Percentiles rank a stretch among this genome's conserved stretches.
These are phyloP conservation scores for Penicillium italicum DNA, from an alignment of 2,329 filamentous ascomycete genomes.

Conservation along the genomic window DNA sequence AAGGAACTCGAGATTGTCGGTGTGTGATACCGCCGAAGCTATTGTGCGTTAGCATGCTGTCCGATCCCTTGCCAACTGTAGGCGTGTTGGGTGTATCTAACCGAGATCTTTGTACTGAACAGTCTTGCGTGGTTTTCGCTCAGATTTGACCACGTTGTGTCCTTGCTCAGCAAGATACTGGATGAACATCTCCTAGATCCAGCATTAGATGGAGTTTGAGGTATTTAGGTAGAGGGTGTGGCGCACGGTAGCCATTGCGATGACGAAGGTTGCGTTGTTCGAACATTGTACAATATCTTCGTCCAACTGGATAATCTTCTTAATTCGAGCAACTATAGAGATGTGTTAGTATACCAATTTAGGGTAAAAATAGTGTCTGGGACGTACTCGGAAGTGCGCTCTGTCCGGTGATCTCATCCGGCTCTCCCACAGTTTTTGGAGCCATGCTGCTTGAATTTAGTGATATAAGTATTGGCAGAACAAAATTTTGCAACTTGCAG, in stretches of 20 bases:
- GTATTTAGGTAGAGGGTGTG: constrained; percentile 6
- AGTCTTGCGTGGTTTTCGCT: constrained; percentile 86
- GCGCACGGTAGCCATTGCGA: constrained; percentile 79
- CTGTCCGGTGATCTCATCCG: constrained; percentile 79
- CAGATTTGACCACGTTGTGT: constrained; percentile 82
- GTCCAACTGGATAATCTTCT: constrained; percentile 90
- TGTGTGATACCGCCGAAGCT: constrained; percentile 81
- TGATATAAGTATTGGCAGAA: background rate
- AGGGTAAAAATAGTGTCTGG: background rate
- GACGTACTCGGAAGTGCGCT: constrained; percentile 77
- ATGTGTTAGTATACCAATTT: constrained; percentile 5
- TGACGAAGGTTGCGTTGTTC: constrained; percentile 90
- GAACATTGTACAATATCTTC: constrained; percentile 82
- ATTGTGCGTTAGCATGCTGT: constrained; percentile 12
- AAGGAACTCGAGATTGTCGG: constrained; percentile 93
- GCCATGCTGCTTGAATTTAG: constrained; percentile 60
- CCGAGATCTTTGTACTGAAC: constrained; percentile 94
- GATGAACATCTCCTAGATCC: constrained; percentile 79
- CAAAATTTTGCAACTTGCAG: background rate
- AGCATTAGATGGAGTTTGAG: constrained; percentile 8
- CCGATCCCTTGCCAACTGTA: background rate
- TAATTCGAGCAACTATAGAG: constrained; percentile 79
- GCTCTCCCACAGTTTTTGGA: constrained; percentile 81
- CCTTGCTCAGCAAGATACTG: constrained; percentile 83
- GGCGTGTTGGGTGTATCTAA: constrained; percentile 39